Conservation (phyloP, 2,329 filamentous ascomycete genomes). For the Claviceps capensis region DNA sequence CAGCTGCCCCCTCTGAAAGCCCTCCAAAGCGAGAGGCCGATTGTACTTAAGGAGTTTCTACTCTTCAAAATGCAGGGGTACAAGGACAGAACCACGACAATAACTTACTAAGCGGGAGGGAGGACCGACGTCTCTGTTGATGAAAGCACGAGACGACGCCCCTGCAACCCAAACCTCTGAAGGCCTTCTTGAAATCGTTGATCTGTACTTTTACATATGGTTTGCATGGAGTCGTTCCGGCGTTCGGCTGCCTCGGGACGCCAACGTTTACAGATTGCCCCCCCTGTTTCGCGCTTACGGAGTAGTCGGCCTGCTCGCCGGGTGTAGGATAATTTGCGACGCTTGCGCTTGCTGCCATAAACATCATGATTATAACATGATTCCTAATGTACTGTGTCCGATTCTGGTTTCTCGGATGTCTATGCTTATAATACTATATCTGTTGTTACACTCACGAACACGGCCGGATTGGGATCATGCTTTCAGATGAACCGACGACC, state of each 20-base stretch:
- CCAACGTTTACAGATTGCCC: background rate
- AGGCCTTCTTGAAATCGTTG: background rate
- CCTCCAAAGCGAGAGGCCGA: too few relatives aligned
- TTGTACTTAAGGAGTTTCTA: too few relatives aligned
- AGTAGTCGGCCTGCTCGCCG: background rate
- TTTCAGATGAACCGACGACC: slow-evolving; percentile 14
- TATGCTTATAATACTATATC: background rate
- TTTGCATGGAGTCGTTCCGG: too few relatives aligned
- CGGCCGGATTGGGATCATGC: slow-evolving; percentile 9
- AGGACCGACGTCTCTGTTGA: too few relatives aligned
- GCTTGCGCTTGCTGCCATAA: background rate
- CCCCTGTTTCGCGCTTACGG: background rate
- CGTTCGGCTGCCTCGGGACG: background rate
- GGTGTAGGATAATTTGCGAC: background rate
- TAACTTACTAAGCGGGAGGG: too few relatives aligned
- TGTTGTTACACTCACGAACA: background rate
- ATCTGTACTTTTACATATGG: background rate
- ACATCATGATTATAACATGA: background rate
- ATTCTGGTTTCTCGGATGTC: background rate
- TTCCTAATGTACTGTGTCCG: background rate
- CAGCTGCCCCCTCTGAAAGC: too few relatives aligned
- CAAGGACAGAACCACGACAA: too few relatives aligned
- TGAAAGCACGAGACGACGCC: too few relatives aligned
- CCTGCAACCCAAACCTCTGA: background rate
- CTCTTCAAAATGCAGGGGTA: too few relatives aligned